Conservation (phyloP, 768 basidiomycete genomes). For the Pleurotus pulmonarius region DNA sequence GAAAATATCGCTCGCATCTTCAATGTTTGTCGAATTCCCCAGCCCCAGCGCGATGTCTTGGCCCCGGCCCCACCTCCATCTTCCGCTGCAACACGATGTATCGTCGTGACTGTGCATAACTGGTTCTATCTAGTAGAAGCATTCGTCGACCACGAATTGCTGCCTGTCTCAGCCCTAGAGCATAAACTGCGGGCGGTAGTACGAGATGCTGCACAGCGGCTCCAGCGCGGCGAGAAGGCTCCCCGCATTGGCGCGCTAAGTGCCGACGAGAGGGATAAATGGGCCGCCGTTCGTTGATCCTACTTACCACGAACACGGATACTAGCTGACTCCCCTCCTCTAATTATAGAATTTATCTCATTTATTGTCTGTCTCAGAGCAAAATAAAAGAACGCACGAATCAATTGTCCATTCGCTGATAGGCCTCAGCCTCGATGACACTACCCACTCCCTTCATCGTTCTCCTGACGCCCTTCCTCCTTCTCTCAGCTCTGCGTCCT, state of each 20-base stretch:
- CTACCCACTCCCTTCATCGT: constrained; percentile 38
- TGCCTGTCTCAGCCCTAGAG: constrained; percentile 38
- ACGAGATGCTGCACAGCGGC: constrained; percentile 54
- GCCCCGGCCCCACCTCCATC: constrained; percentile 39
- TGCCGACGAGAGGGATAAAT: constrained; percentile 76
- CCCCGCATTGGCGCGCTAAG: constrained; percentile 68
- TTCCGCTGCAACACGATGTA: constrained; percentile 47
- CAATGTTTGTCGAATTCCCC: constrained; percentile 76
- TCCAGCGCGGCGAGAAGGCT: constrained; percentile 49
- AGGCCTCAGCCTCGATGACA: constrained; percentile 77
- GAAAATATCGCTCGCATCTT: constrained; percentile 60
- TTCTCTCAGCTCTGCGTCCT: constrained; percentile 12
- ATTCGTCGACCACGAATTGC: constrained; percentile 37
- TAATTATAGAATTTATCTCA: constrained; percentile 63
- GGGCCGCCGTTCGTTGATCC: constrained; percentile 60
- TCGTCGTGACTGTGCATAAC: constrained; percentile 71
- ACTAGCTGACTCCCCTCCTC: neutral
- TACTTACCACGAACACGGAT: neutral
- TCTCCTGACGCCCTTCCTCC: constrained; percentile 20
- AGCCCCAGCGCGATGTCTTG: constrained; percentile 58
- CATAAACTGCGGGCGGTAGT: constrained; percentile 40
- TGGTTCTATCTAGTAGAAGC: constrained; percentile 79
- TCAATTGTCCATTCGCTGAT: constrained; percentile 74
- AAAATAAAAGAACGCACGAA: constrained; percentile 57
- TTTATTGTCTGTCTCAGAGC: constrained; percentile 62